Conservation (phyloP, 2,329 filamentous ascomycete genomes). For the Capronia americana region DNA sequence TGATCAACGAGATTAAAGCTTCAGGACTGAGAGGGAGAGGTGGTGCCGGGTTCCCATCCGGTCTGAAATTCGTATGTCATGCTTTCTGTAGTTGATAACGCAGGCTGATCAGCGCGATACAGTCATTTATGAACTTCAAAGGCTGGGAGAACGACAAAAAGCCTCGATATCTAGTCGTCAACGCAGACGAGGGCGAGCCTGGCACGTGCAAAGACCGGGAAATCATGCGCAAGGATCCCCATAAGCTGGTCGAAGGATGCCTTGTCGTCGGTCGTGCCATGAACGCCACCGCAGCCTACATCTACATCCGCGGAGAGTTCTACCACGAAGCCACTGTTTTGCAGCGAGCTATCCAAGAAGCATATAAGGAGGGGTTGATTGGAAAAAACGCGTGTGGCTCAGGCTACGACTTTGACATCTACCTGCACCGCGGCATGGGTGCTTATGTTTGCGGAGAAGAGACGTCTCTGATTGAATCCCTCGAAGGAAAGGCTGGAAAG, state of each 20-base stretch:
- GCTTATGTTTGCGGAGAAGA: slow-evolving; percentile 99
- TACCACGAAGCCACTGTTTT: slow-evolving; percentile 93
- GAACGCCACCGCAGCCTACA: slow-evolving; percentile 98
- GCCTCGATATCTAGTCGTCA: slow-evolving; percentile 95
- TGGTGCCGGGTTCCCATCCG: slow-evolving; percentile 96
- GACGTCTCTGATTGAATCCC: slow-evolving; percentile 95
- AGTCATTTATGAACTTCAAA: slow-evolving; percentile 99
- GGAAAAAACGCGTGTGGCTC: slow-evolving; percentile 98
- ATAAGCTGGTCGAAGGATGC: slow-evolving; percentile 98
- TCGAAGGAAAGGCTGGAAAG: slow-evolving; percentile 98
- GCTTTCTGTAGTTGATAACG: slow-evolving; percentile 34
- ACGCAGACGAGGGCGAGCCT: slow-evolving; percentile 97
- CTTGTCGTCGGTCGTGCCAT: slow-evolving; percentile 94
- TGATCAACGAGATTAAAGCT: slow-evolving; percentile 96
- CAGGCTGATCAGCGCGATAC: slow-evolving; percentile 21
- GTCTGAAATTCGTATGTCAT: slow-evolving; percentile 91
- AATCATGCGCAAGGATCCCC: slow-evolving; percentile 99
- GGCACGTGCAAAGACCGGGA: slow-evolving; percentile 99
- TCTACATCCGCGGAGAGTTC: slow-evolving; percentile 99
- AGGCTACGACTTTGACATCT: slow-evolving; percentile 98
- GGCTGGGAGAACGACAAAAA: slow-evolving; percentile 98
- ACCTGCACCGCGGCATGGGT: slow-evolving; percentile 93
- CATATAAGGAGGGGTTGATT: slow-evolving; percentile 90
- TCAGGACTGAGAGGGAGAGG: slow-evolving; percentile 94
- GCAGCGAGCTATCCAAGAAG: slow-evolving; percentile 95